Base-by-base conservation (phyloP, 208 protist species). In the Eutreptiella sp. region DNA sequence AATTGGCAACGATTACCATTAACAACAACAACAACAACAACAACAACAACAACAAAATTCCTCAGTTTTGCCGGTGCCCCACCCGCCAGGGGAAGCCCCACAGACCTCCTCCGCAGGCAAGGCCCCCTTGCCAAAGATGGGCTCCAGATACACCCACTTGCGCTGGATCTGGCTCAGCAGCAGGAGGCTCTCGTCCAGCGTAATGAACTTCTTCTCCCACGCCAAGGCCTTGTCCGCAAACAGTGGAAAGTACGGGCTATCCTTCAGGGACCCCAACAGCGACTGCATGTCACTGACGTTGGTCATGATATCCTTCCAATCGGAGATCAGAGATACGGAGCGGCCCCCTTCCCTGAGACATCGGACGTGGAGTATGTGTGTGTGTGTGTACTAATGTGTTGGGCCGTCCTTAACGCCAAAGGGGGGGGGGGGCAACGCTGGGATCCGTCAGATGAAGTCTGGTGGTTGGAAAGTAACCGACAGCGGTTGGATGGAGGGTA, bases 141-240 rank as follows among this genome's bases (percentile, higher is more conserved):
- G 95, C 85, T 97, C 92, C 26, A 99, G 75, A 76, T 97, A 97
- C 3, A 95, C 81, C 94, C 93, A 98, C 57, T 89, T 90, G 34
- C 94, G 83, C 81, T 99, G 95, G 64, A 98, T 94, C 38, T 53
- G 72, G 66, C 95, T 95, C 34, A 98, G 79, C 41, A 83, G 53
- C 9, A 72, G 52, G 2, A 97, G 75, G 19, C 76, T 77, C 33
- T 85, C 74, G 31, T 80, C 77, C 1, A 98, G 74, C 0, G 79
- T 63, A 5, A 76, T 48, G 11, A 98, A 76, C 70, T 94, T 94
- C 9, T 63, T 32, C 72, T 96, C 89, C 85, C 90, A 96, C 0
- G 77, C 77, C 3, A 52, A 29, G 19, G 85, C 83, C 67, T 93
- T 76, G 68, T 95, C 89, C 31, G 81, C 77, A 68, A 98, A 97